Percentiles rank a stretch among this genome's conserved stretches.
phyloP scores from a whole-genome alignment of 2,329 filamentous ascomycete species.

The Fusarium circinatum region DNA sequence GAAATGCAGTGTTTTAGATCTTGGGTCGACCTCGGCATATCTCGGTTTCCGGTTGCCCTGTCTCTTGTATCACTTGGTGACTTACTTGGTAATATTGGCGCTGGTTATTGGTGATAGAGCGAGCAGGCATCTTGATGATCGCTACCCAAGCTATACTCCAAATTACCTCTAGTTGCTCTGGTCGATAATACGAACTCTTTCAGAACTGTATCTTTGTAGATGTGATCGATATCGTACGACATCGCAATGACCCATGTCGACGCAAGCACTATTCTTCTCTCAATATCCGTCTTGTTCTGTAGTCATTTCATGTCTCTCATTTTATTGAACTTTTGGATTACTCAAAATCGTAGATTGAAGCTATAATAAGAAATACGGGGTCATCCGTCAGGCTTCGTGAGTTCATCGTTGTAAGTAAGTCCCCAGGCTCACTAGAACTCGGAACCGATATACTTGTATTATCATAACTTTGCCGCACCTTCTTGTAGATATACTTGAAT shows the following conservation, averaged over 20 bases:
- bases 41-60: neutral
- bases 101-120: neutral
- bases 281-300: neutral
- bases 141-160: neutral
- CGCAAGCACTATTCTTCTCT: neutral
- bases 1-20: neutral
- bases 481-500: neutral
- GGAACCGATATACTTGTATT: too few species aligned
- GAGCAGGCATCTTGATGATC: neutral
- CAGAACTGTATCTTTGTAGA: too few species aligned
- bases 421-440: neutral
- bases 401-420: neutral
- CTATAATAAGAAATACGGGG: neutral
- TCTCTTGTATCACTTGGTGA: neutral
- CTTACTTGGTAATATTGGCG: neutral
- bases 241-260: too few species aligned
- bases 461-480: neutral
- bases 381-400: too few species aligned
- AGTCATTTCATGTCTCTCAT: neutral
- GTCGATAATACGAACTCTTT: accelerated
- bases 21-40: neutral
- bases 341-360: accelerated
- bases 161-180: too few species aligned
- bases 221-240: neutral
- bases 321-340: neutral